Evolutionary conservation across 202 grass and related monocot species (phyloP).

Genomic region (Musa balbisiana): DNA sequence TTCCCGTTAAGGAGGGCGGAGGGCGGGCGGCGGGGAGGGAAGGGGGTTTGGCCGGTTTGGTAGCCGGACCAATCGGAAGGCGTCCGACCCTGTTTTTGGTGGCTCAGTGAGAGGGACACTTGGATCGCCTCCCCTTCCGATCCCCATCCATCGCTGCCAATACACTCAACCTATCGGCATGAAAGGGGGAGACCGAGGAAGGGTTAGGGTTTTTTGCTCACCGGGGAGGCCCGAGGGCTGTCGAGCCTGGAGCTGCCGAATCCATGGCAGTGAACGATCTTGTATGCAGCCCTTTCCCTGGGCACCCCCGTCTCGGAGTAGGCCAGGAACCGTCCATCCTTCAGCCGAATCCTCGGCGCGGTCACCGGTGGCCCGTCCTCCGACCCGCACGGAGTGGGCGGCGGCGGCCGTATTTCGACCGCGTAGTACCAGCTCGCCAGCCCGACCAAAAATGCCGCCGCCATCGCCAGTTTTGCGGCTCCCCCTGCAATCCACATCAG

Average conservation of each 20-base stretch:
- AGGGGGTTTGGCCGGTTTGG: no score
- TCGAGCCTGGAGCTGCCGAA: slow-evolving; percentile 63
- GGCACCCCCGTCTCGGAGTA: slow-evolving; percentile 69
- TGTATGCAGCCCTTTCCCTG: slow-evolving; percentile 47
- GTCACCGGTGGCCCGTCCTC: slow-evolving; percentile 59
- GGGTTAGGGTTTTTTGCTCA: slow-evolving; percentile 7
- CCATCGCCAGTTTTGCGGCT: slow-evolving; percentile 23
- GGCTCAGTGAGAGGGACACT: not conserved
- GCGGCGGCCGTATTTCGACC: slow-evolving; percentile 37
- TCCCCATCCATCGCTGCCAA: not conserved
- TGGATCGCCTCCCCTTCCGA: not conserved
- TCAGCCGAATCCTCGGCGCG: slow-evolving; percentile 41
- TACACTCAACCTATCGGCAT: no score
- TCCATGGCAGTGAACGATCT: slow-evolving; percentile 71
- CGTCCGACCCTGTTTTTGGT: not conserved
- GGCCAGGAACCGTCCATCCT: slow-evolving; percentile 65
- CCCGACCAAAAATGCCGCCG: slow-evolving; percentile 31
- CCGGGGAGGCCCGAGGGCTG: slow-evolving; percentile 50
- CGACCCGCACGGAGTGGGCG: slow-evolving; percentile 42
- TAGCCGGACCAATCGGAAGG: no score
- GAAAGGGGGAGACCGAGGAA: not conserved
- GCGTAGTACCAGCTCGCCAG: slow-evolving; percentile 49
- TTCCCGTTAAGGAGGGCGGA: no score
- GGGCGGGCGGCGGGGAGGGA: no score
- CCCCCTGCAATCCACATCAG: not conserved